Conservation (phyloP, 108 stramenopile species). For the Nannochloropsis salina region DNA sequence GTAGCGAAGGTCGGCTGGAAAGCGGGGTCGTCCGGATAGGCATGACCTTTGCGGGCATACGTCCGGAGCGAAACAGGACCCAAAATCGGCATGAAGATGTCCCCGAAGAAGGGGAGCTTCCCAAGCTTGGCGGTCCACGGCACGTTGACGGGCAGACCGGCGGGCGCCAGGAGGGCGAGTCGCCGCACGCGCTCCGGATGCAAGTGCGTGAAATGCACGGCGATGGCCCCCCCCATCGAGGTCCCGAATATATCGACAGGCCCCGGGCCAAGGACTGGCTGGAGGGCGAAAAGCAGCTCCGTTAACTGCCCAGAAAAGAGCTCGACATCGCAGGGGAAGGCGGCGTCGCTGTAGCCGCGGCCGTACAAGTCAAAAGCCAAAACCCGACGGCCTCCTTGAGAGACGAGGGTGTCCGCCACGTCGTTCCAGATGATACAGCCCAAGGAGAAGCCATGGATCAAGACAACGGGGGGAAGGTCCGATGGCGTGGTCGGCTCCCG, state of each 20-base stretch:
- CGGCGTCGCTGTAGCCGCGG: background rate
- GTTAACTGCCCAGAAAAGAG: background rate
- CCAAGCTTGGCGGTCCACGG: background rate
- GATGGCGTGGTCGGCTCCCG: background rate
- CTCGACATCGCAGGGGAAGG: background rate
- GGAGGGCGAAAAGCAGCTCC: background rate
- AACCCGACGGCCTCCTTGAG: background rate
- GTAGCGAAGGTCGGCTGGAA: background rate
- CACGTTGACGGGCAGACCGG: background rate
- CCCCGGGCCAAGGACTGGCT: background rate
- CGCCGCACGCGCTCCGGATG: background rate
- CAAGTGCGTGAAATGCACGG: background rate
- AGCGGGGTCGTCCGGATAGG: background rate
- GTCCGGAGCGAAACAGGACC: background rate
- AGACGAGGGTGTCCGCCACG: background rate
- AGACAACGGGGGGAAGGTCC: background rate
- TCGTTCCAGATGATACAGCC: constrained; percentile 14
- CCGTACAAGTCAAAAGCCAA: constrained; percentile 1
- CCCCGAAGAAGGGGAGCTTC: background rate
- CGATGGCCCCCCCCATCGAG: constrained; percentile 8
- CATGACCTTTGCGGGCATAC: background rate
- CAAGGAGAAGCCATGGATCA: background rate
- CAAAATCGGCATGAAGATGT: background rate
- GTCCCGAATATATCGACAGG: background rate
- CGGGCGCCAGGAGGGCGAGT: background rate